A percentile compares a stretch with the other conserved stretches of the same genome.
Evolutionary conservation across 2,329 filamentous ascomycete species (phyloP).

Genomic region (Epichloe bromicola): DNA sequence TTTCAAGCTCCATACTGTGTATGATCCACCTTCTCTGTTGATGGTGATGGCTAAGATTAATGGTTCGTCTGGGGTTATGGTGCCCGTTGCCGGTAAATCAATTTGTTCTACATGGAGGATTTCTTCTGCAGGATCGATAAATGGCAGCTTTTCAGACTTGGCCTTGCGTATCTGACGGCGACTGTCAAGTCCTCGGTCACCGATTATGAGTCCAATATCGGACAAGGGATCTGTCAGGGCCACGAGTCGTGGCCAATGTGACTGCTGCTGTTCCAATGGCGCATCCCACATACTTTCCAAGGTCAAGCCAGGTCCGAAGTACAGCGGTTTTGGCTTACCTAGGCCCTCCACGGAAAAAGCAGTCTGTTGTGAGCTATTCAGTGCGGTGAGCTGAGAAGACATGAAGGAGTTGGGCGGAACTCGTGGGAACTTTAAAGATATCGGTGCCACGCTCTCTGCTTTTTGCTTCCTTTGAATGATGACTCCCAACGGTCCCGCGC

Average conservation of each 20-base stretch:
- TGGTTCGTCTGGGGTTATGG: slow-evolving; percentile 27
- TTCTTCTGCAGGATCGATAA: slow-evolving; percentile 67
- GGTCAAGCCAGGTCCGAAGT: slow-evolving; percentile 37
- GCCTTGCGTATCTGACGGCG: slow-evolving; percentile 17
- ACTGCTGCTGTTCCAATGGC: slow-evolving; percentile 37
- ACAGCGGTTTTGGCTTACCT: slow-evolving; percentile 41
- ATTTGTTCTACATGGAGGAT: slow-evolving; percentile 68
- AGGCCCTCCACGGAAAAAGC: slow-evolving; percentile 44
- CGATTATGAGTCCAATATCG: slow-evolving; percentile 73
- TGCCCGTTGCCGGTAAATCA: slow-evolving; percentile 36
- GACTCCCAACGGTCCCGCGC: slow-evolving; percentile 69
- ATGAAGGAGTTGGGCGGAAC: slow-evolving; percentile 77
- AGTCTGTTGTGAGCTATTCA: slow-evolving; percentile 36
- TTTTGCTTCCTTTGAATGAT: slow-evolving; percentile 71
- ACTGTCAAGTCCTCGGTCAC: slow-evolving; percentile 32
- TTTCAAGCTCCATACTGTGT: slow-evolving; percentile 73
- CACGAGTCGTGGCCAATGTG: slow-evolving; percentile 63
- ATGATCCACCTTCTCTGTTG: slow-evolving; percentile 62
- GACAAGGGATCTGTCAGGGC: slow-evolving; percentile 75
- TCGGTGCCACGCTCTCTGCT: slow-evolving; percentile 33
- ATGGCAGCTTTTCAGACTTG: slow-evolving; percentile 29
- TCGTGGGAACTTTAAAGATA: slow-evolving; percentile 42
- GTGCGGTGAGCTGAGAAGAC: slow-evolving; percentile 49
- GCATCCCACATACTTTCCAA: slow-evolving; percentile 46
- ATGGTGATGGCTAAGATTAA: slow-evolving; percentile 69